These are phyloP conservation scores for Rhodomyrtus tomentosa DNA, from an alignment of 345 rosid genomes.

Conservation along the genomic window DNA sequence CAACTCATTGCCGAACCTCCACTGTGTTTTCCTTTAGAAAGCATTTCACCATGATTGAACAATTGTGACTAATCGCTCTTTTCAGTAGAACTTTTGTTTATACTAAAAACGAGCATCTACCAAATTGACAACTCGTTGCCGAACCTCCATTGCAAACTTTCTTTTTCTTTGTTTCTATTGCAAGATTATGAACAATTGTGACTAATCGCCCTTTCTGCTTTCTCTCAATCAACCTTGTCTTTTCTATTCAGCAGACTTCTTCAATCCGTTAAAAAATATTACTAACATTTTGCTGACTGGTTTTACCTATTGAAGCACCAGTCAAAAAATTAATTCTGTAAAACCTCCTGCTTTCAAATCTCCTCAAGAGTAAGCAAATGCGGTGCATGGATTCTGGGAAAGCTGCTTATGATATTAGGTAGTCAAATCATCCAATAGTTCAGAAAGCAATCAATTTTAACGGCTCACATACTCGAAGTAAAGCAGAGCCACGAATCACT, in stretches of 20 bases:
- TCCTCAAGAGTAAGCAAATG: not conserved
- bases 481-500: not conserved
- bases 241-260: not conserved
- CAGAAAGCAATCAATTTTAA: not conserved
- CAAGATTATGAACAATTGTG: not conserved
- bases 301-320: not conserved
- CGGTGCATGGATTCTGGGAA: not conserved
- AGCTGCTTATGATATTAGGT: not conserved
- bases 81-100: too few relatives aligned
- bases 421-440: not conserved
- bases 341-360: not conserved
- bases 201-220: not conserved
- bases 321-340: not conserved
- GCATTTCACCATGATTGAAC: not conserved
- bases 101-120: too few relatives aligned
- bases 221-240: not conserved
- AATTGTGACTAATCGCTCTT: too few relatives aligned
- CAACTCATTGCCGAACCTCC: not conserved
- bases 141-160: not conserved
- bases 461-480: not conserved
- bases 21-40: not conserved
- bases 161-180: not conserved
- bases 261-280: not conserved
- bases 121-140: too few relatives aligned
- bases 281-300: not conserved